phyloP scores from a whole-genome alignment of 73 alveolate genomes.

The Breviolum minutum region DNA sequence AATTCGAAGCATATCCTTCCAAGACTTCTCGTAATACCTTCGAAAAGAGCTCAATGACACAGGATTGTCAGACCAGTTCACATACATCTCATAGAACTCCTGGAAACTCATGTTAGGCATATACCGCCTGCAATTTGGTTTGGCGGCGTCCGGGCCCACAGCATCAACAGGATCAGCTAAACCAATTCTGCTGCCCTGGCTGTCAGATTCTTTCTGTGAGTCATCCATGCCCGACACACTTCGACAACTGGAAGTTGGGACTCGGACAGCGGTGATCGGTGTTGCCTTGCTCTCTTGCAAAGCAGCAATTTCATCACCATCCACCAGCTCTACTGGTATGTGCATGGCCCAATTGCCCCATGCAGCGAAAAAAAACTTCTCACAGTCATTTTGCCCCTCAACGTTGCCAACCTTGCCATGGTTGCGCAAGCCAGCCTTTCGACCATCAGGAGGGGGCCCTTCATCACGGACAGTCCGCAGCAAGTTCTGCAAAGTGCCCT shows the following conservation, averaged over 20 bases:
- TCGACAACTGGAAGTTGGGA: background rate
- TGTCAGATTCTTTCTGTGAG: too few species aligned
- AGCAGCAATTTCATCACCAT: background rate
- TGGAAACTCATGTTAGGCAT: background rate
- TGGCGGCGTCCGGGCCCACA: too few species aligned
- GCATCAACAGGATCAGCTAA: background rate
- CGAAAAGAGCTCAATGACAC: background rate
- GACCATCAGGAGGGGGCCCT: conserved; percentile 14
- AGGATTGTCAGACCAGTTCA: background rate
- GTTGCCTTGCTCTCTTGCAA: too few species aligned
- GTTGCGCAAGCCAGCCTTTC: background rate
- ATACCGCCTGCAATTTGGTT: background rate
- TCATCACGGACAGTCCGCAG: background rate
- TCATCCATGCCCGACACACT: background rate
- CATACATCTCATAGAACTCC: background rate
- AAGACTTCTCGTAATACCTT: background rate
- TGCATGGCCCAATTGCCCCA: background rate
- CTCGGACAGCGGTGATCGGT: background rate
- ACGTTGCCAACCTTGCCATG: background rate
- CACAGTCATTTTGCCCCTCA: background rate
- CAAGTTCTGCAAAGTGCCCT: background rate
- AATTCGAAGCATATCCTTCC: background rate
- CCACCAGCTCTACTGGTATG: background rate
- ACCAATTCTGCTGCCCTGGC: too few species aligned
- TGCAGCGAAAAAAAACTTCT: background rate